Evolutionary conservation across 495 filamentous ascomycete species (phyloP), one percentile per base, ranked within the genome.

Genomic region (Xylaria palmicola): DNA sequence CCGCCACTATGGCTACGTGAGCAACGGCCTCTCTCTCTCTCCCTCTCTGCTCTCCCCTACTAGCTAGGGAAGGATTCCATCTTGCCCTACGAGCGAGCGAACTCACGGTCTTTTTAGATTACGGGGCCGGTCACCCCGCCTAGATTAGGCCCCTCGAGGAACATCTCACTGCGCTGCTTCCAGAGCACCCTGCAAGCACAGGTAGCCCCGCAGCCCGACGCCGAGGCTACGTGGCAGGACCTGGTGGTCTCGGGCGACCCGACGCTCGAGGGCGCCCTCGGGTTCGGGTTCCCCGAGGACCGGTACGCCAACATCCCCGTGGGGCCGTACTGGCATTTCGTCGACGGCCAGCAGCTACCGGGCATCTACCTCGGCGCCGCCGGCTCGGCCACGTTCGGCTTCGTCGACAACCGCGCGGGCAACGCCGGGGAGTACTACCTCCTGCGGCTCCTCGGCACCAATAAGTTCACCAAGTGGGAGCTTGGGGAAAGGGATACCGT

Each of bases 201-300:
- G 26, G 10, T 57, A 17, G 47, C 4, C 39, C 36, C 26, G 27
- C 27, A 13, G 27, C 3, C 27, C 15, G 54, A 27, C 15, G 24
- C 13, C 15, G 51, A 54, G 51, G 54, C 39, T 26, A 47, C 30
- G n/a, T 57, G 54, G 54, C 40, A 57, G 19, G 27, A 20, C 5
- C 27, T 57, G 40, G 54, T 57, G 3, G 37, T 57, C 54, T 44
- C 54, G 10, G 54, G 54, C 40, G 54, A 57, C 40, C 54, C 54
- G 27, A 36, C 40, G 26, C 54, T 57, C 29, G 40, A 44, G 26
- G 54, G 54, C 5, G 54, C 40, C 6, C 40, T 57, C 6, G 54
- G 54, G 0, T 44, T 57, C 27, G 54, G 40, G 6, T 57, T 57
- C 15, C 3, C 40, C 3, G 54, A 57, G 17, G 54, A 57, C 32